Conservation (phyloP, 306 rosid genomes). For the Prunus davidiana region DNA sequence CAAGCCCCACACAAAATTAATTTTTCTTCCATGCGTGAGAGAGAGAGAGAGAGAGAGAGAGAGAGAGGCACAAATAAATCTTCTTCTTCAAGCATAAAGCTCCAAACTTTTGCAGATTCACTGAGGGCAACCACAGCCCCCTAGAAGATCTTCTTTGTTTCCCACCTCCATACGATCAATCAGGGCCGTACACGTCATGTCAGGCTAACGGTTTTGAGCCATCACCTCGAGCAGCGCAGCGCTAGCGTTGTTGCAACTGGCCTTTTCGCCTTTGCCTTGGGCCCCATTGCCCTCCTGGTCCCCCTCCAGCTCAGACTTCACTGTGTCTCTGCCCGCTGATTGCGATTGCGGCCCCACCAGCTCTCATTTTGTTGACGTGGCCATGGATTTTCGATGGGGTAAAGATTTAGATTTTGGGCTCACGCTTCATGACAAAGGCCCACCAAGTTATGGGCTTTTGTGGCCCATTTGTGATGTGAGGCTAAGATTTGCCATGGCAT, state of each 20-base stretch:
- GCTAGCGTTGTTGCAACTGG: slow-evolving; percentile 29
- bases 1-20: not conserved
- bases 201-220: slow-evolving; percentile 29
- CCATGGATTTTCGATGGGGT: not conserved
- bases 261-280: slow-evolving; percentile 5
- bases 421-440: not conserved
- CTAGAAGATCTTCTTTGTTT: slow-evolving; percentile 41
- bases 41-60: not conserved
- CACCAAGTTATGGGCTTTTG: not conserved
- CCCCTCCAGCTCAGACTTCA: slow-evolving; percentile 40
- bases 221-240: slow-evolving; percentile 27
- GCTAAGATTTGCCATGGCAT: not conserved
- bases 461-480: slow-evolving; percentile 6
- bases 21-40: not conserved
- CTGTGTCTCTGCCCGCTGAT: slow-evolving; percentile 21
- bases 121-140: slow-evolving; percentile 12
- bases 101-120: slow-evolving; percentile 33
- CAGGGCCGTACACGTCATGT: slow-evolving; percentile 38
- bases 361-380: not conserved
- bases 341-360: slow-evolving; percentile 33
- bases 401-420: not conserved
- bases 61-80: not conserved
- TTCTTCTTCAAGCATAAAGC: slow-evolving; percentile 11
- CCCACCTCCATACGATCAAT: slow-evolving; percentile 33
- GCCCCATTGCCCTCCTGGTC: slow-evolving; percentile 25